Evolutionary conservation across 495 filamentous ascomycete species (phyloP).

Genomic region (Hyaloscypha variabilis): DNA sequence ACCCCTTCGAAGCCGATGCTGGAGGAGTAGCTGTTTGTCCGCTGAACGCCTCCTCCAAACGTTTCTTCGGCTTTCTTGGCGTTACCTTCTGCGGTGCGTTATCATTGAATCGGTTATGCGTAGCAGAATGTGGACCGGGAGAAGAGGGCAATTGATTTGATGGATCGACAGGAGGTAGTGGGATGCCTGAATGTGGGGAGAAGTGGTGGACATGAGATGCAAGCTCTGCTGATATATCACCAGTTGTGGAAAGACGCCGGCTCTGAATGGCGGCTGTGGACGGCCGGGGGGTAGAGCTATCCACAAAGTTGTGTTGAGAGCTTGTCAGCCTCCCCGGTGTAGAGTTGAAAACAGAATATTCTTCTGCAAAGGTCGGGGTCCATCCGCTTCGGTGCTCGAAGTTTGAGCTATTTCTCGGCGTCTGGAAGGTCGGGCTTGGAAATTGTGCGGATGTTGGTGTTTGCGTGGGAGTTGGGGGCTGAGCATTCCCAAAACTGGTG

Average conservation of each 20-base stretch:
- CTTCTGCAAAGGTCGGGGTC: slow-evolving; percentile 59
- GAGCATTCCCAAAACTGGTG: slow-evolving; percentile 72
- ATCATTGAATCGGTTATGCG: slow-evolving; percentile 35
- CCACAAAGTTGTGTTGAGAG: slow-evolving; percentile 38
- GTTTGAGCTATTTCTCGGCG: slow-evolving; percentile 55
- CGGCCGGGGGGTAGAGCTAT: slow-evolving; percentile 27
- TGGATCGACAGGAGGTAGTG: slow-evolving; percentile 59
- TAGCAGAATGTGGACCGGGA: slow-evolving; percentile 47
- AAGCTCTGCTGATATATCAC: slow-evolving; percentile 46
- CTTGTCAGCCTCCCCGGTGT: slow-evolving; percentile 54
- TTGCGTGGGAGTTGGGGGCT: slow-evolving; percentile 66
- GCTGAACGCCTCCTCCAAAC: slow-evolving; percentile 36
- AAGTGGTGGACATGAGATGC: slow-evolving; percentile 60
- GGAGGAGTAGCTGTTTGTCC: slow-evolving; percentile 55
- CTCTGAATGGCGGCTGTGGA: slow-evolving; percentile 6
- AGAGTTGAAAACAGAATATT: slow-evolving; percentile 59
- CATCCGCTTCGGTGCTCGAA: slow-evolving; percentile 53
- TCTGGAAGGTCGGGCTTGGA: slow-evolving; percentile 65
- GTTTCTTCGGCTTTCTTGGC: slow-evolving; percentile 38
- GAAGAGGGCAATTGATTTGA: slow-evolving; percentile 60
- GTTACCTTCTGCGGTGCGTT: slow-evolving; percentile 41
- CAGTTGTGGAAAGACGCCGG: slow-evolving; percentile 23
- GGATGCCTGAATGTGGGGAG: slow-evolving; percentile 52
- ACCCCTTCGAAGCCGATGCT: slow-evolving; percentile 50
- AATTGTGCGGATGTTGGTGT: slow-evolving; percentile 69